Conservation (phyloP, 257 asterid species). For the Pogostemon cablin region DNA sequence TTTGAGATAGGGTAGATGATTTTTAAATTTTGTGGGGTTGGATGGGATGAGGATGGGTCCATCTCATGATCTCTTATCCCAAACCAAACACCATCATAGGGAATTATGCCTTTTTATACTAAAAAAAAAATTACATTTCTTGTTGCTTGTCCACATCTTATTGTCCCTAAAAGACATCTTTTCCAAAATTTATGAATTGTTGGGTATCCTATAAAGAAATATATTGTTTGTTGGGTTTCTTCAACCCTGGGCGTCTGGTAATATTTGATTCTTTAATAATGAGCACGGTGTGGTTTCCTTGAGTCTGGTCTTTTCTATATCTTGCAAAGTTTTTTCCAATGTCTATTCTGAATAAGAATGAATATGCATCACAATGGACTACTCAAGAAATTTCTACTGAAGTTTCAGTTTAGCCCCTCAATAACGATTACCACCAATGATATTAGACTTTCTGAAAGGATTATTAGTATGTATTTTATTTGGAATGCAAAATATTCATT, state of each 20-base stretch:
- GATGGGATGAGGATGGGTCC: no score
- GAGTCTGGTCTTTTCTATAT: slow-evolving; percentile 13
- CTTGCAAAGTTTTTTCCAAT: slow-evolving; percentile 1
- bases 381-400: slow-evolving; percentile 27
- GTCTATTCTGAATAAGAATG: slow-evolving; percentile 12
- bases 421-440: slow-evolving; percentile 7
- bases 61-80: no score
- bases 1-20: no score
- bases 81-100: no score
- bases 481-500: slow-evolving; percentile 26
- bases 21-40: no score
- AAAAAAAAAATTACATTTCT: neutral
- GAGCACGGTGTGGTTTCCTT: neutral
- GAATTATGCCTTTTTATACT: slow-evolving; percentile 1
- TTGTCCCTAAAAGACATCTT: slow-evolving; percentile 3
- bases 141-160: slow-evolving; percentile 1
- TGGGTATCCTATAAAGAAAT: slow-evolving; percentile 6
- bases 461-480: neutral
- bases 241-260: slow-evolving; percentile 2
- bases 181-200: slow-evolving; percentile 12
- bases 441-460: no score
- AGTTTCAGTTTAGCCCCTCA: slow-evolving; percentile 14
- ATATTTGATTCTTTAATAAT: slow-evolving; percentile 14
- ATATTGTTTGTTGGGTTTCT: slow-evolving; percentile 1
- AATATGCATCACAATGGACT: slow-evolving; percentile 9